Conservation (phyloP, 305 asterid genomes). For the Solanum hybrid region DNA sequence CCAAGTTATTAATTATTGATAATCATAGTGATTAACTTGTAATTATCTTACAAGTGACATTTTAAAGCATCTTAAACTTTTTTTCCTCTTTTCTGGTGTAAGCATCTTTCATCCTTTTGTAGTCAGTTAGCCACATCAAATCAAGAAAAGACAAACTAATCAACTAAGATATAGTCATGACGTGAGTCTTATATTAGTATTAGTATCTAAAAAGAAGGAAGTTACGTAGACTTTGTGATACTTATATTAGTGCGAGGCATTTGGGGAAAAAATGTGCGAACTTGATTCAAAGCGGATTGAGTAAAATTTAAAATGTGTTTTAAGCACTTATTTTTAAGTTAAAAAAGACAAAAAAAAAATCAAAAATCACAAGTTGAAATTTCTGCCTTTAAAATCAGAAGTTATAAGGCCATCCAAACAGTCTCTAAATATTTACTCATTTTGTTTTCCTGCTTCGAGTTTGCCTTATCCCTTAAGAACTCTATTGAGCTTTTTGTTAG, state of each 20-base stretch:
- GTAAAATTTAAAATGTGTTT: background rate
- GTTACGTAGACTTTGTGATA: background rate
- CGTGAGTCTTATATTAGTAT: background rate
- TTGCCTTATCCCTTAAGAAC: accelerated
- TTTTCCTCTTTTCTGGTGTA: too few relatives aligned
- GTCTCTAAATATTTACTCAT: background rate
- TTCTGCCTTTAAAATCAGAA: too few relatives aligned
- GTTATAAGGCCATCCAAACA: too few relatives aligned
- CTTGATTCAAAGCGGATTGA: background rate
- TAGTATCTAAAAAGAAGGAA: too few relatives aligned
- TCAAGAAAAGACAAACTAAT: background rate
- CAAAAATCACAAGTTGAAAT: too few relatives aligned
- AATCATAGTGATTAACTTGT: background rate
- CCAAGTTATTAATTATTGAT: background rate
- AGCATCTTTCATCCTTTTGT: background rate
- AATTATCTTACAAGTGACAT: background rate
- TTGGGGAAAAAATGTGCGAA: background rate
- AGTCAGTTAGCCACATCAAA: background rate
- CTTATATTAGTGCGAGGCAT: background rate
- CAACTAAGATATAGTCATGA: background rate
- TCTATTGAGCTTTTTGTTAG: background rate
- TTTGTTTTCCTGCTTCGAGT: background rate
- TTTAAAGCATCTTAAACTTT: background rate
- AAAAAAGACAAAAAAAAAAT: too few relatives aligned
- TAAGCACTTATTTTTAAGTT: background rate